Conservation (phyloP, 148 eudicot species). For the Vaccinium myrtillus region DNA sequence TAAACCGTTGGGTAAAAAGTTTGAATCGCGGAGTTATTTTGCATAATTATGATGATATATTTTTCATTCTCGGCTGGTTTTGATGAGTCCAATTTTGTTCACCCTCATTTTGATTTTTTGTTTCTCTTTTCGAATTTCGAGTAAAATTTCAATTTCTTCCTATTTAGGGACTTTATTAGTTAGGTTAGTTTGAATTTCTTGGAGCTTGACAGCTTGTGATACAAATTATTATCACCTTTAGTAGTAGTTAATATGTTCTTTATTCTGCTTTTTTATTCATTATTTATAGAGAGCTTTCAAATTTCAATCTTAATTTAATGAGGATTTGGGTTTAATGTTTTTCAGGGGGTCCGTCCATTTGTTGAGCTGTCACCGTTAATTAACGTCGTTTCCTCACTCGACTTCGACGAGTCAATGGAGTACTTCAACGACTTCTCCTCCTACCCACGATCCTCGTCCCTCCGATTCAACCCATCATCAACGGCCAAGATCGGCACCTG, state of each 20-base stretch:
- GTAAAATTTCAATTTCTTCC: background rate
- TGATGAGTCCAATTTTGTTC: too few species aligned
- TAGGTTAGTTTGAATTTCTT: background rate
- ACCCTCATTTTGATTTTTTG: too few species aligned
- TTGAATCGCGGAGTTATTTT: too few species aligned
- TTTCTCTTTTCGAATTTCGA: background rate
- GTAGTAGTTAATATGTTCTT: background rate
- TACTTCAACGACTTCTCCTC: slow-evolving; percentile 55
- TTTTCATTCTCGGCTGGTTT: too few species aligned
- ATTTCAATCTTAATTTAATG: background rate
- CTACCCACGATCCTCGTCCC: slow-evolving; percentile 81
- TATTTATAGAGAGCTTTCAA: background rate
- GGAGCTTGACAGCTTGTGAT: background rate
- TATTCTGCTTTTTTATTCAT: background rate
- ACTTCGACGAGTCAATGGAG: slow-evolving; percentile 69
- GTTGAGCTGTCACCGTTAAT: slow-evolving; percentile 77
- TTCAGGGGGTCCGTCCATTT: slow-evolving; percentile 84
- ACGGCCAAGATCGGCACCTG: slow-evolving; percentile 68
- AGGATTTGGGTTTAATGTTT: background rate
- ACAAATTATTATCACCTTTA: too few species aligned
- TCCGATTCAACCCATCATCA: slow-evolving; percentile 66
- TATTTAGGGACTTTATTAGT: background rate
- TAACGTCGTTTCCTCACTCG: slow-evolving; percentile 64
- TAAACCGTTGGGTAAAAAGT: too few species aligned
- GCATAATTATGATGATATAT: too few species aligned